Percentiles rank a stretch among this genome's conserved stretches.
Conservation (phyloP, 1,284 basidiomycete species). For the Paramarasmius palmivorus region DNA sequence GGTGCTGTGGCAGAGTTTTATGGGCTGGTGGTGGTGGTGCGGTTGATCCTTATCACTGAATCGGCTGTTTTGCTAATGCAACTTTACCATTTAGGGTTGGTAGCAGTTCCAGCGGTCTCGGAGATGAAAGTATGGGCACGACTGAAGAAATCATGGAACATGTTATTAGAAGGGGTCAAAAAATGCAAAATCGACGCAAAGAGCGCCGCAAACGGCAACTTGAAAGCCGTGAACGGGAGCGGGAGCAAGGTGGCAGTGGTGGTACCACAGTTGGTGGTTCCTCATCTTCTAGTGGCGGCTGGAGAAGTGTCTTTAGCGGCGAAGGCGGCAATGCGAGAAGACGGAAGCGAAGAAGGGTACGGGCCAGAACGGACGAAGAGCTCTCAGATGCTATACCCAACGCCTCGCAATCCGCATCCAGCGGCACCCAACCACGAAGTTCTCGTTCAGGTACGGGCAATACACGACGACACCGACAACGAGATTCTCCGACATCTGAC, state of each 20-base stretch:
- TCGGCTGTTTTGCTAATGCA: no score
- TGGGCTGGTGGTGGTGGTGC: slow-evolving; percentile 95
- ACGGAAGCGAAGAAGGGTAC: slow-evolving; percentile 11
- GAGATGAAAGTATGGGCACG: slow-evolving; percentile 71
- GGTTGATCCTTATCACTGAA: no score
- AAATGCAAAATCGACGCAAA: slow-evolving; percentile 49
- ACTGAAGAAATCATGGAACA: slow-evolving; percentile 62
- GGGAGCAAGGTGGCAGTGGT: slow-evolving; percentile 33
- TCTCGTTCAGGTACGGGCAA: no score
- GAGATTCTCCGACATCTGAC: slow-evolving; percentile 1
- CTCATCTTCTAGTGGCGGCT: slow-evolving; percentile 22
- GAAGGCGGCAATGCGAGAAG: slow-evolving; percentile 4
- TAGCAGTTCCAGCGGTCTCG: slow-evolving; percentile 44
- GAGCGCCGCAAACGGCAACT: slow-evolving; percentile 35
- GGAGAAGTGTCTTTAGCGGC: slow-evolving; percentile 33
- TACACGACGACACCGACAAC: not conserved
- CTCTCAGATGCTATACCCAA: not conserved
- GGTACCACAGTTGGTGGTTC: not conserved
- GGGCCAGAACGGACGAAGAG: not conserved
- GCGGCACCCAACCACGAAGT: no score
- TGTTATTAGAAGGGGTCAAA: slow-evolving; percentile 57
- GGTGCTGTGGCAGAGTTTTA: slow-evolving; percentile 89
- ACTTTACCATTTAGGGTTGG: no score
- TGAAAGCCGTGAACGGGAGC: slow-evolving; percentile 26
- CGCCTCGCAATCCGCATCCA: no score